A percentile compares a stretch with the other conserved stretches of the same genome.
Evolutionary conservation across 1,139 yeast genomes (phyloP).

Genomic region (Geotrichum cucujoidarum): DNA sequence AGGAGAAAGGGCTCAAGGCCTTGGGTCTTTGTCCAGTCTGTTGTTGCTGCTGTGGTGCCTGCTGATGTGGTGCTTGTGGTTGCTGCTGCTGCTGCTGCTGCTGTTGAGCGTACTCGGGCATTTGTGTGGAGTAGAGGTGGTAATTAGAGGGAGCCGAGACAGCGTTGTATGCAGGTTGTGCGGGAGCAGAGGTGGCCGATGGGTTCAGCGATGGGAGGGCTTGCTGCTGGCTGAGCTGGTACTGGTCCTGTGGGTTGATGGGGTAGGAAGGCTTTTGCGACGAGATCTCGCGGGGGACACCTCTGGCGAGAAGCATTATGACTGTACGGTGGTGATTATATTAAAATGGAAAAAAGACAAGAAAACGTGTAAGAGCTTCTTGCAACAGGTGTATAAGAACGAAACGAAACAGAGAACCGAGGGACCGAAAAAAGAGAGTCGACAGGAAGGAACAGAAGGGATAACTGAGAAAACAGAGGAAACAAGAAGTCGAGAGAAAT

Average conservation of each 20-base stretch:
- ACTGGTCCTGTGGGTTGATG: not conserved
- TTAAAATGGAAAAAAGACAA: not conserved
- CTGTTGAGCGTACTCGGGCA: not conserved
- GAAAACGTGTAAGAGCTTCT: too few species aligned
- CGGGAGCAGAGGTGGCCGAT: not conserved
- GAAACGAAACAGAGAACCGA: too few species aligned
- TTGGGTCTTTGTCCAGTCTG: not conserved
- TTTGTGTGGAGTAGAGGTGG: not conserved
- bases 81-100: too few species aligned
- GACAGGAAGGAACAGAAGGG: not conserved
- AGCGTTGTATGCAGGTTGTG: not conserved
- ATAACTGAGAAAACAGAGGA: not conserved
- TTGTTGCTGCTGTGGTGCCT: not conserved
- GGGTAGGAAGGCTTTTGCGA: not conserved
- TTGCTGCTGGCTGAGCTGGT: conserved; percentile 3
- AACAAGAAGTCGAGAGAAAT: too few species aligned
- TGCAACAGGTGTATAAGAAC: too few species aligned
- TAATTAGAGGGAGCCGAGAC: not conserved
- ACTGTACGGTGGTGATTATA: not conserved
- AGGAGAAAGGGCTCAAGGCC: conserved; percentile 2
- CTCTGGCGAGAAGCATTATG: conserved; percentile 9
- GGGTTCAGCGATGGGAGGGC: not conserved
- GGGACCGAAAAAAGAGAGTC: not conserved
- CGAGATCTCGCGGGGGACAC: conserved; percentile 5
- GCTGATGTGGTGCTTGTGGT: too few species aligned